These are phyloP conservation scores for Periconia sp. DNA, from an alignment of 2,329 filamentous ascomycete species.

Conservation along the genomic window DNA sequence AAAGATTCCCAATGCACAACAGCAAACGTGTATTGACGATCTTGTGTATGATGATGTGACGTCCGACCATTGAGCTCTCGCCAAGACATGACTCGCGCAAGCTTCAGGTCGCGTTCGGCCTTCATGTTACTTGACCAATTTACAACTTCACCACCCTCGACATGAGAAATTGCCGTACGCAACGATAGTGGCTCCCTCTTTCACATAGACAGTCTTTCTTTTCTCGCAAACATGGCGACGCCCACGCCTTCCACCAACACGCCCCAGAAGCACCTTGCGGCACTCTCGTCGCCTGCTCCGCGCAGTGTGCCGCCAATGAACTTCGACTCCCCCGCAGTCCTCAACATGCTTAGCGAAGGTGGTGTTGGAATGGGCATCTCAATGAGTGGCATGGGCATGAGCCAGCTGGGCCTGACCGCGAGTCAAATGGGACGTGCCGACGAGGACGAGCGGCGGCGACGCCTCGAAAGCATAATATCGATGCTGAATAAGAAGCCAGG, in stretches of 20 bases:
- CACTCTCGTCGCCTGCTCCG: slow-evolving; percentile 49
- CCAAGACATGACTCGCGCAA: slow-evolving; percentile 33
- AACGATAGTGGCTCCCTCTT: background rate
- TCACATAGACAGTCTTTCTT: too few relatives aligned
- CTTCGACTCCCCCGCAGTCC: slow-evolving; percentile 51
- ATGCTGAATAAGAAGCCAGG: slow-evolving; percentile 72
- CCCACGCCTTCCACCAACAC: slow-evolving; percentile 46
- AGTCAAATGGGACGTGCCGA: slow-evolving; percentile 52
- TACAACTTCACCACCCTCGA: slow-evolving; percentile 7
- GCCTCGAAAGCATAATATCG: slow-evolving; percentile 67
- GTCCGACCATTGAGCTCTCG: slow-evolving; percentile 2
- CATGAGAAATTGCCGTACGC: slow-evolving; percentile 13
- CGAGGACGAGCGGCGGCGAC: slow-evolving; percentile 59
- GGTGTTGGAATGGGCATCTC: slow-evolving; percentile 48
- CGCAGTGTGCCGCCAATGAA: slow-evolving; percentile 51
- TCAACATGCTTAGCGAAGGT: slow-evolving; percentile 49
- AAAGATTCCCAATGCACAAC: too few relatives aligned
- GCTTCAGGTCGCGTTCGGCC: slow-evolving; percentile 11
- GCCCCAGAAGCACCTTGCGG: slow-evolving; percentile 43
- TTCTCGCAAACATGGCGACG: slow-evolving; percentile 39
- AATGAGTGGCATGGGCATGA: slow-evolving; percentile 50
- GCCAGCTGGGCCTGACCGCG: slow-evolving; percentile 43
- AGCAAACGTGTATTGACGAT: too few relatives aligned
- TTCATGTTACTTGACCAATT: too few relatives aligned
- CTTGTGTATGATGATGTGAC: too few relatives aligned